Evolutionary conservation across 768 basidiomycete species (phyloP), one percentile per base, ranked within the genome.

Genomic region (Lactarius pseudohatsudake): DNA sequence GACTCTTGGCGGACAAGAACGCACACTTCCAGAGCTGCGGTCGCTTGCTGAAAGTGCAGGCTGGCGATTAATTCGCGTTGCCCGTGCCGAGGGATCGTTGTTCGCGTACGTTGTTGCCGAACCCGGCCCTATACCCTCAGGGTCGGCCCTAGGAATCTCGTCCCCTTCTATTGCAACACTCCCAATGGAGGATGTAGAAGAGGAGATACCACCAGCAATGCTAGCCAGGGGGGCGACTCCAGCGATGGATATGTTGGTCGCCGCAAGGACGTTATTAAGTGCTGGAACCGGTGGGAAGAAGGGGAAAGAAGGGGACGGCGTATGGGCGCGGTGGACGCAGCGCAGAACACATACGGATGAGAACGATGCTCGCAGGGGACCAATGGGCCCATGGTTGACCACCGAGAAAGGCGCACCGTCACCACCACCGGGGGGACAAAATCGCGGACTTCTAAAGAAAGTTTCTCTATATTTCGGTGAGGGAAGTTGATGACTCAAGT

Each of bases 21-120:
- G 88, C 11, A 90, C 88, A 0, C 76, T 89, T 9, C 81, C 85
- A 55, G 87, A 90, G 72, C 79, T 83, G 41, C 80, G 84, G 13
- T 77, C 79, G 4, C 76, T 89, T 34, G 76, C 81, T 7, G 75
- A 79, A 30, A 84, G 83, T 0, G 81, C 86, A 26, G 86, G 88
- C 1, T 89, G 88, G 87, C 85, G 82, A 56, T 77, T 88, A 11
- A 74, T 80, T 59, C 82, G 81, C 54, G 83, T 87, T 59, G 81
- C 82, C 4, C 80, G 81, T 64, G 81, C 85, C 2, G 80, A 85
- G 43, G 88, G 87, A 11, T 86, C 87, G 2, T 76, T 88, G 45
- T 91, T 92, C 71, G 89, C 86, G 3, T 83, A 91, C 72, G 84
- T 92, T 64, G 80, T 87, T 45, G 90, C 89, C 34, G 81, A 86